These are phyloP conservation scores for Carallia brachiata DNA, from an alignment of 345 rosid genomes.

Conservation along the genomic window DNA sequence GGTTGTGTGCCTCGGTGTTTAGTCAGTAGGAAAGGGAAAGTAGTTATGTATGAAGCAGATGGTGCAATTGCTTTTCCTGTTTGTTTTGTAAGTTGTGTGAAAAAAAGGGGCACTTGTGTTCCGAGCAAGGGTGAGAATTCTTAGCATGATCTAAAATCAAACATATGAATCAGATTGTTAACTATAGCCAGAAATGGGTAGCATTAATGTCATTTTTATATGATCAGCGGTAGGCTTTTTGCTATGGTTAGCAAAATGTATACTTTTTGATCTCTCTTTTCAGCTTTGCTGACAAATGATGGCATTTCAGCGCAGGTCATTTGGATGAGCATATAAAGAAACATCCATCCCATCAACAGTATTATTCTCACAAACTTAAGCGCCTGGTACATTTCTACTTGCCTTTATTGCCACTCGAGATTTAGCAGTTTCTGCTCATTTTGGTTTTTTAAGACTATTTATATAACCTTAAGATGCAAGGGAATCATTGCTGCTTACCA, in stretches of 20 bases:
- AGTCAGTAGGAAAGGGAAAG: neutral
- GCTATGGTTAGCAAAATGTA: neutral
- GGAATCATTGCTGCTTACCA: neutral
- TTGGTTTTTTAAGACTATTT: neutral
- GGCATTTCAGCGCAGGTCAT: conserved; percentile 63
- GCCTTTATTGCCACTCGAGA: neutral
- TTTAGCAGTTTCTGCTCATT: neutral
- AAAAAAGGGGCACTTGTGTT: neutral
- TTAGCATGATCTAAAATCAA: neutral
- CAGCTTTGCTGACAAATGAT: conserved; percentile 10
- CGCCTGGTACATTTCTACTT: conserved; percentile 43
- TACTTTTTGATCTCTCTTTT: conserved; percentile 2
- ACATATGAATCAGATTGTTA: neutral
- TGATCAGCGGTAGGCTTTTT: neutral
- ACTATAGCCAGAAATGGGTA: neutral
- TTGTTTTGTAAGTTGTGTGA: neutral
- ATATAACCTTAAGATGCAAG: neutral
- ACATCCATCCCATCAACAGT: conserved; percentile 46
- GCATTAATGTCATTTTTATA: neutral
- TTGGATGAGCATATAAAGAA: conserved; percentile 55
- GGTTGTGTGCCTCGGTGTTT: conserved; percentile 1
- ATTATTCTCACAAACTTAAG: conserved; percentile 69
- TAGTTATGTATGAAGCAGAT: no score
- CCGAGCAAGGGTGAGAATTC: neutral
- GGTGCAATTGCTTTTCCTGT: neutral